A percentile compares a stretch with the other conserved stretches of the same genome.
phyloP scores from a whole-genome alignment of 1,284 basidiomycete species.

The Boletus hoseneyae region DNA sequence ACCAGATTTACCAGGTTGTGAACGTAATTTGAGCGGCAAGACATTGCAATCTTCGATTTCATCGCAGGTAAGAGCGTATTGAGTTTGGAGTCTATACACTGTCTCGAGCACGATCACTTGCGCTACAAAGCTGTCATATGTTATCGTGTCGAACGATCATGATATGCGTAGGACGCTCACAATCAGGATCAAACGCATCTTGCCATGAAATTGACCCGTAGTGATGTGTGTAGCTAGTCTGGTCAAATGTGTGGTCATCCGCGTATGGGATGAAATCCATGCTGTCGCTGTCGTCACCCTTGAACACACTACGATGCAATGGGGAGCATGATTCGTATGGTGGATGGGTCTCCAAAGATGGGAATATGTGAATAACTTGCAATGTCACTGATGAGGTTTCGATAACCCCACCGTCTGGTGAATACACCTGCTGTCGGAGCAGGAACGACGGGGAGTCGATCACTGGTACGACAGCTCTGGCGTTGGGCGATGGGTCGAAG shows the following conservation, averaged over 20 bases:
- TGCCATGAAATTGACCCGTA: constrained; percentile 52
- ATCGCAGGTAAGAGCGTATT: constrained; percentile 35
- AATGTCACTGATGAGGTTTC: constrained; percentile 15
- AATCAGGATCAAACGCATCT: constrained; percentile 41
- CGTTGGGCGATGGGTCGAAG: neutral
- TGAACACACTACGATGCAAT: constrained; percentile 40
- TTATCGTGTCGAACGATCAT: constrained; percentile 13
- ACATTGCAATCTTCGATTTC: constrained; percentile 43
- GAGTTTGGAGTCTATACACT: constrained; percentile 36
- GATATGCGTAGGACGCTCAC: constrained; percentile 35
- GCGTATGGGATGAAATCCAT: constrained; percentile 58
- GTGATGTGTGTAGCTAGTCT: constrained; percentile 35
- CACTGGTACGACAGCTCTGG: neutral
- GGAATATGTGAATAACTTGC: constrained; percentile 11
- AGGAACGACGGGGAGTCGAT: neutral
- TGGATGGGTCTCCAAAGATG: constrained; percentile 32
- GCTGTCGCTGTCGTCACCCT: constrained; percentile 53
- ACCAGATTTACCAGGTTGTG: constrained; percentile 25
- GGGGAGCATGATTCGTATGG: constrained; percentile 54
- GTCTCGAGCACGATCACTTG: constrained; percentile 47
- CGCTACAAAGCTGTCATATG: constrained; percentile 31
- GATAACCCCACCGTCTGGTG: constrained; percentile 10
- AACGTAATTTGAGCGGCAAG: constrained; percentile 38
- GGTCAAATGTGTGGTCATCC: constrained; percentile 51
- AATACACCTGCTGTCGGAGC: constrained; percentile 17